phyloP scores from a whole-genome alignment of 805 yeast species.

The Maudiozyma serrabonitensis region DNA sequence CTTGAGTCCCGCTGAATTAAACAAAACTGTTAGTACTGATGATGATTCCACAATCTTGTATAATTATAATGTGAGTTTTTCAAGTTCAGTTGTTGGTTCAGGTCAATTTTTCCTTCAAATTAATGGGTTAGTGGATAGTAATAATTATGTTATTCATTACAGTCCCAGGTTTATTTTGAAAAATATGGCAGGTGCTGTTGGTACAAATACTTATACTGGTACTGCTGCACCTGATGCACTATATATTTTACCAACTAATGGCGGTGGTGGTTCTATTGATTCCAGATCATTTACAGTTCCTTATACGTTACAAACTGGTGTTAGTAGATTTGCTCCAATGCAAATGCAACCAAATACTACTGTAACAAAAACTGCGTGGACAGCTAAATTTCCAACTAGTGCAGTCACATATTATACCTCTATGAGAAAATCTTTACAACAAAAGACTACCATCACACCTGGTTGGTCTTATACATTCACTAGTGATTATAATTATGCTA shows the following conservation, averaged over 20 bases:
- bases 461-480: constrained; percentile 70
- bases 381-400: constrained; percentile 58
- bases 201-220: constrained; percentile 40
- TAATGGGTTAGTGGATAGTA: constrained; percentile 32
- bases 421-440: constrained; percentile 23
- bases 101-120: constrained; percentile 74
- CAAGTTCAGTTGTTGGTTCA: constrained; percentile 38
- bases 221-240: constrained; percentile 36
- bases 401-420: constrained; percentile 53
- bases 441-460: constrained; percentile 65
- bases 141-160: constrained; percentile 52
- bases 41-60: constrained; percentile 20
- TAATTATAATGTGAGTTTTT: constrained; percentile 34
- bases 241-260: constrained; percentile 24
- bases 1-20: constrained; percentile 26
- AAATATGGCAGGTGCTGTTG: constrained; percentile 60
- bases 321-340: constrained; percentile 82
- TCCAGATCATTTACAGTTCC: constrained; percentile 53
- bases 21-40: background rate
- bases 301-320: constrained; percentile 72
- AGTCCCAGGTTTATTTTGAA: constrained; percentile 52
- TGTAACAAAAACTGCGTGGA: constrained; percentile 59
- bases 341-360: constrained; percentile 73
- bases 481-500: constrained; percentile 58
- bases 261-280: constrained; percentile 33